Base-by-base conservation (phyloP, 2,329 filamentous ascomycete species). In the Diaporthe citrichinensis region DNA sequence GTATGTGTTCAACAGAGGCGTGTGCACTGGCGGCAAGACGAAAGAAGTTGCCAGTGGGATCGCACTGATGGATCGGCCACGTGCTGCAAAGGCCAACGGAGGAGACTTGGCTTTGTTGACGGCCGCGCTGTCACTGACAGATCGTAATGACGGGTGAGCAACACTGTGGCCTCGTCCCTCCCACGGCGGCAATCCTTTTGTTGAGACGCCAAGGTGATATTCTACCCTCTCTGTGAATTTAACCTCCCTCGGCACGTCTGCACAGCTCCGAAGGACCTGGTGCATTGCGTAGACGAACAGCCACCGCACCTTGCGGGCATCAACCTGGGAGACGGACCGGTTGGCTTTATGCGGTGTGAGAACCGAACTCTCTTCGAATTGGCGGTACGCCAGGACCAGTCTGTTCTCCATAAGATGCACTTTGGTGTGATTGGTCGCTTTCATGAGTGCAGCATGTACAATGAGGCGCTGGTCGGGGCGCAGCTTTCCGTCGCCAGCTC, bases 231-330 rank as follows among this genome's bases (percentile, higher is more conserved):
- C 85, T 0, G 86, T 85, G 73, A 93, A 90, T 23, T 87, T 86
- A 39, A 94, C 91, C 79, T 94, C 91, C 7, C 85, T 81, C 0
- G 94, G 92, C 0, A 90, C 86, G 46, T 89, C 85, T 0, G 91
- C 92, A 51, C 92, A 91, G 72, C 90, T 90, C 14, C 90, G 88
- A 1, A 97, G 87, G n/a, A 92, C 92, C 81, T 97, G 94, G 74
- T 95, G 89, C 4, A 91, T 88, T 25, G 91, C 89, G 79, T 96
- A 96, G 9, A 96, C 88, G 49, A 96, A 81, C 41, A 96, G 90
- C 94, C 94, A 97, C 53, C 94, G 89, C 23, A 95, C 90, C 82
- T 95, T 96, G 55, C 94, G 91, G 1, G 91, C 93, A 77, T 96
- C 94, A 12, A 88, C 86, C 15, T 91, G 84, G 0, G 90, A 88